Evolutionary conservation across 2,329 filamentous ascomycete species (phyloP), one percentile per base, ranked within the genome.

Genomic region (Ceratocystis diversiconidia): DNA sequence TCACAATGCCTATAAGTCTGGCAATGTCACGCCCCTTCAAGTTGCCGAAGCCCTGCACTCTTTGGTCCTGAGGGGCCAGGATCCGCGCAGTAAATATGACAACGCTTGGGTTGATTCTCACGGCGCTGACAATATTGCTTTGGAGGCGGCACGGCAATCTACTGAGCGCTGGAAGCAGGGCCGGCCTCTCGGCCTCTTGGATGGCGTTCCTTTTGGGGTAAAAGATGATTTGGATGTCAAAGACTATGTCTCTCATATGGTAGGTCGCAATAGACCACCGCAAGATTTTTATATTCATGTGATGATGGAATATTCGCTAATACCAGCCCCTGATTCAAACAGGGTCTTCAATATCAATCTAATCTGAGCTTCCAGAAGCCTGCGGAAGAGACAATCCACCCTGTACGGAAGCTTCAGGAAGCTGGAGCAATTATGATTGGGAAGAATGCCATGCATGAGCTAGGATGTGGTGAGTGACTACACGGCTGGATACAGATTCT

Each of bases 171-270:
- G 88, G 74, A 82, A 83, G 66, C 77, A 80, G 17, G 87, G 88
- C 0, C 80, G 80, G 68, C 80, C 85, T 0, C 74, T 90, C 17
- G 80, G 89, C 12, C 76, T 89, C 4, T 77, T 95, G 6, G 91
- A 96, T 71, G 91, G 91, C 12, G 84, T 95, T 0, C 91, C 90
- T 0, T 82, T 95, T 61, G 88, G 86, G 0, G 83, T 94, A 70
- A 95, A 96, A 75, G 90, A 95, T 72, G 90, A 95, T 71, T 80
- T 86, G 17, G 80, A 87, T 69, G 77, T 91, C 41, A 79, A 83
- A 69, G 89, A 88, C 15, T 92, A 90, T 72, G 80, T 82, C 62
- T 83, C 80, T 68, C 86, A 84, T 64, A 75, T 82, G 61, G 90
- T 88, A 85, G 86, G 71, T 52, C n/a, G 28, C n/a, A 5, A 5